Percentiles rank a stretch among this genome's conserved stretches.
Conservation (phyloP, 2,329 filamentous ascomycete genomes). For the Talaromyces sp. region DNA sequence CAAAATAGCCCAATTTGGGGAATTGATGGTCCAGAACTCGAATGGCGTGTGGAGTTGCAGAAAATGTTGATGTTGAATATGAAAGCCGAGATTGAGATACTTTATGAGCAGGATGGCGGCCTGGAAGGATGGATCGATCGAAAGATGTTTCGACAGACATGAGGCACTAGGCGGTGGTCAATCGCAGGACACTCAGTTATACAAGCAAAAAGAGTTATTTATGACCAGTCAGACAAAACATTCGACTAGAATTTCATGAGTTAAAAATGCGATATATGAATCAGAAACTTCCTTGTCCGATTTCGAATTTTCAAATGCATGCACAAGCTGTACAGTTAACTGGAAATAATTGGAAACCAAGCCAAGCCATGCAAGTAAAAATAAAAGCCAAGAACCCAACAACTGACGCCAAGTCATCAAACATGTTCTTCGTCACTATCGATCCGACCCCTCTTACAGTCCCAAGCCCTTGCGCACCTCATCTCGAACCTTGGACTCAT, state of each 20-base stretch:
- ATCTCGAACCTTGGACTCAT: constrained; percentile 81
- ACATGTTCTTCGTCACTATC: constrained; percentile 8
- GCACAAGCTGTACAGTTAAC: constrained; percentile 17
- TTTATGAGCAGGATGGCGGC: constrained; percentile 49
- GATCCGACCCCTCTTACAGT: constrained; percentile 52
- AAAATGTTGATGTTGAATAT: constrained; percentile 63
- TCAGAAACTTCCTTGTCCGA: too few relatives aligned
- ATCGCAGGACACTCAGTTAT: too few relatives aligned
- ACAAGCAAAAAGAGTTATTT: too few relatives aligned
- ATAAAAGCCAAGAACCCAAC: constrained; percentile 9
- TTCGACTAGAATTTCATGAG: too few relatives aligned
- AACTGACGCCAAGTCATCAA: constrained; percentile 28
- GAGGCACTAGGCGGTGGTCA: too few relatives aligned
- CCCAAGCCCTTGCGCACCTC: constrained; percentile 80
- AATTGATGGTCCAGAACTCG: constrained; percentile 47
- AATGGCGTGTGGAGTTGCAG: constrained; percentile 58
- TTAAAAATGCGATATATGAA: too few relatives aligned
- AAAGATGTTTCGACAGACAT: constrained; percentile 32
- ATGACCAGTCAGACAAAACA: too few relatives aligned
- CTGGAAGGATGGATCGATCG: constrained; percentile 49
- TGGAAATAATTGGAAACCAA: constrained; percentile 9
- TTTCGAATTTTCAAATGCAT: background rate
- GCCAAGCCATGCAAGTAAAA: constrained; percentile 20
- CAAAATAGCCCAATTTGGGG: constrained; percentile 45
- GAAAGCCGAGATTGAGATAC: constrained; percentile 64